Percentiles rank a stretch among this genome's conserved stretches.
phyloP scores from a whole-genome alignment of 345 rosid species.

The Capsella bursapastoris region DNA sequence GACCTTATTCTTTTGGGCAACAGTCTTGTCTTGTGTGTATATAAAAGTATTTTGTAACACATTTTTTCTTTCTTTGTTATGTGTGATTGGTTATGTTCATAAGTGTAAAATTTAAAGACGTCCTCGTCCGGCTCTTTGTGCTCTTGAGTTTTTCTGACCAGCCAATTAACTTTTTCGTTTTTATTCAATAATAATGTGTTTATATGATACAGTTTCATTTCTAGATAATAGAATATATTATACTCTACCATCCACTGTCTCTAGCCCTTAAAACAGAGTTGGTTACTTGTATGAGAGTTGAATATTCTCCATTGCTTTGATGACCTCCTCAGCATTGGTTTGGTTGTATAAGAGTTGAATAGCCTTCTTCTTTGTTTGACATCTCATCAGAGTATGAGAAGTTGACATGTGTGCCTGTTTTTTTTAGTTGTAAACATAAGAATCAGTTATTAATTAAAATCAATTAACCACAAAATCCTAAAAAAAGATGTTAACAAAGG shows the following conservation, averaged over 20 bases:
- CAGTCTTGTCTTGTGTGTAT: slow-evolving; percentile 41
- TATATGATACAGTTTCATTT: not conserved
- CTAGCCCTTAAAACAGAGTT: no score
- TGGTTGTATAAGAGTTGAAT: not conserved
- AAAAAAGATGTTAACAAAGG: not conserved
- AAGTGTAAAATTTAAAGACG: slow-evolving; percentile 10
- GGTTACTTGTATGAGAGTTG: no score
- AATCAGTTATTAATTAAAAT: not conserved
- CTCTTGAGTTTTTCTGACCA: slow-evolving; percentile 21
- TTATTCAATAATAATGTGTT: not conserved
- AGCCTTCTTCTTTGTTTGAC: not conserved
- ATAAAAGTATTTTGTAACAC: slow-evolving; percentile 36
- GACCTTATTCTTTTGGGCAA: slow-evolving; percentile 37
- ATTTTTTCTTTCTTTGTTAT: not conserved
- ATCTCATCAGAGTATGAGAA: not conserved
- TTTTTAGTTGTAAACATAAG: not conserved
- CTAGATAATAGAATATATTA: not conserved
- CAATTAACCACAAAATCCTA: not conserved
- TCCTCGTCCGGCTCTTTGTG: not conserved
- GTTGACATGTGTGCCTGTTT: not conserved
- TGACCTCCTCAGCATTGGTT: no score
- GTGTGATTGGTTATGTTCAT: slow-evolving; percentile 32
- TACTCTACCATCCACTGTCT: not conserved
- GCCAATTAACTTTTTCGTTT: slow-evolving; percentile 1
- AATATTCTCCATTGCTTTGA: no score